Conservation (phyloP, 805 yeast species). For the Metschnikowia reukaufii region DNA sequence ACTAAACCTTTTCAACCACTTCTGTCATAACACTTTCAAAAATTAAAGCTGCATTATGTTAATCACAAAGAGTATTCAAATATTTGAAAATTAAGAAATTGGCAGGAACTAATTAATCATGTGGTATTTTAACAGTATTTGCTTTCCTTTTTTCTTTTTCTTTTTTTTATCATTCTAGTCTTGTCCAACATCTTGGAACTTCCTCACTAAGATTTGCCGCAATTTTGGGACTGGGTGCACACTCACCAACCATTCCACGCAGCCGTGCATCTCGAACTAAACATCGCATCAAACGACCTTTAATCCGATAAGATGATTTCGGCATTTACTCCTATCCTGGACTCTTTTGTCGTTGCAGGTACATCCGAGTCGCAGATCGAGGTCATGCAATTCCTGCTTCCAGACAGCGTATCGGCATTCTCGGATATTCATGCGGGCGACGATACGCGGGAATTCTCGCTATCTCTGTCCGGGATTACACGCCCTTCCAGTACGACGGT, state of each 20-base stretch:
- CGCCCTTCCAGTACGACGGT: constrained; percentile 6
- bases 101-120: too few species aligned
- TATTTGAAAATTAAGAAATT: too few species aligned
- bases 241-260: background rate
- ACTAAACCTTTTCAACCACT: too few species aligned
- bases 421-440: background rate
- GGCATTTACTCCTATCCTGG: constrained; percentile 16
- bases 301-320: constrained; percentile 11
- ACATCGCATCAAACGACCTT: background rate
- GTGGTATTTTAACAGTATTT: too few species aligned
- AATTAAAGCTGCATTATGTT: too few species aligned
- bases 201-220: too few species aligned
- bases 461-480: background rate
- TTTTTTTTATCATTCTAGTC: too few species aligned
- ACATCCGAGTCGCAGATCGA: constrained; percentile 14
- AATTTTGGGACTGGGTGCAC: too few species aligned
- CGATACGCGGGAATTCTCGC: background rate
- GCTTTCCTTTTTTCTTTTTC: too few species aligned
- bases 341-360: constrained; percentile 16
- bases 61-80: too few species aligned
- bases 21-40: too few species aligned
- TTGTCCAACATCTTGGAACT: too few species aligned
- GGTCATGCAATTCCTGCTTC: constrained; percentile 7
- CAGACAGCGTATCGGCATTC: background rate
- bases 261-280: constrained; percentile 3